Conservation (phyloP, 1,139 yeast species). For the Hyphopichia burtonii region DNA sequence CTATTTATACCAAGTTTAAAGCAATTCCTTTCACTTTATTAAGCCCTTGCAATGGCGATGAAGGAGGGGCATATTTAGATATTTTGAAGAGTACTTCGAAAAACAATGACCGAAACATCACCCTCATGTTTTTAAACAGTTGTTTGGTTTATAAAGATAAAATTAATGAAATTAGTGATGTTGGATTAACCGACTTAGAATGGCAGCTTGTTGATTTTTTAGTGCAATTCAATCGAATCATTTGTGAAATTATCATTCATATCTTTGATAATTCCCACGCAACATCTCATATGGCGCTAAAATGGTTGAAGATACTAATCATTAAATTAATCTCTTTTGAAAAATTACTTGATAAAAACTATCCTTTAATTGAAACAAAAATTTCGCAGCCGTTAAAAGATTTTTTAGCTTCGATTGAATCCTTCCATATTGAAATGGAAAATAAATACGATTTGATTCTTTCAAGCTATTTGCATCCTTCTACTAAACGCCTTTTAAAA, state of each 20-base stretch:
- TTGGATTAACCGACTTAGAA: slow-evolving; percentile 10
- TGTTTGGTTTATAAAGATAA: slow-evolving; percentile 9
- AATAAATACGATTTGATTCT: slow-evolving; percentile 16
- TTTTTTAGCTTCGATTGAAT: slow-evolving; percentile 5
- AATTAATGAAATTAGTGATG: slow-evolving; percentile 4
- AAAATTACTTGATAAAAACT: neutral
- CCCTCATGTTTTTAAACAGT: slow-evolving; percentile 9
- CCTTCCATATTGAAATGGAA: slow-evolving; percentile 13
- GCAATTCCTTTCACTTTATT: slow-evolving; percentile 1
- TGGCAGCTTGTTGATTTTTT: slow-evolving; percentile 16
- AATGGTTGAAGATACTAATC: slow-evolving; percentile 21
- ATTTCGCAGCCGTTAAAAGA: slow-evolving; percentile 3
- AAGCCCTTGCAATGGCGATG: neutral
- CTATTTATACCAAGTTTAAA: slow-evolving; percentile 7
- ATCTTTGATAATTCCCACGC: slow-evolving; percentile 15
- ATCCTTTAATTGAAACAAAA: slow-evolving; percentile 6
- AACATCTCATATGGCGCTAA: slow-evolving; percentile 17
- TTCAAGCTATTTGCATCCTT: slow-evolving; percentile 26
- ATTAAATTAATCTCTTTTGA: slow-evolving; percentile 4
- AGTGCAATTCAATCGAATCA: slow-evolving; percentile 9
- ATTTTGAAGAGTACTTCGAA: slow-evolving; percentile 6
- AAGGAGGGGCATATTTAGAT: slow-evolving; percentile 5
- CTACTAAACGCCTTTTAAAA: slow-evolving; percentile 22
- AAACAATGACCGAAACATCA: slow-evolving; percentile 10
- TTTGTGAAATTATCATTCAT: slow-evolving; percentile 13